These are phyloP conservation scores for Phytophthora agathidicida DNA, from an alignment of 352 stramenopile genomes.

Conservation along the genomic window DNA sequence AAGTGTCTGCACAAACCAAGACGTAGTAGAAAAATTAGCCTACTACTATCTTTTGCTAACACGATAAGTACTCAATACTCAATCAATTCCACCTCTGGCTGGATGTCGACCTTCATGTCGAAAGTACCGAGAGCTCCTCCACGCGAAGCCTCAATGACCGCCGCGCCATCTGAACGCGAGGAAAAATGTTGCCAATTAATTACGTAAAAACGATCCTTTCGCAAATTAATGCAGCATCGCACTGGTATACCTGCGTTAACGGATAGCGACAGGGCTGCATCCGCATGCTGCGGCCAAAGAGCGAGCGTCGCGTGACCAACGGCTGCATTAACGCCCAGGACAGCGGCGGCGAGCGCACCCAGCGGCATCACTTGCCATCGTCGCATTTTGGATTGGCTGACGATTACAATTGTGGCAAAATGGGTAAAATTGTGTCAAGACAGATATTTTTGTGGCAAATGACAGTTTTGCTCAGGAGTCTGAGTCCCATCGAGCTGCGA, in stretches of 20 bases:
- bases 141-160: constrained; percentile 23
- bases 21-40: too few relatives aligned
- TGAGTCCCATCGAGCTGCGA: constrained; percentile 6
- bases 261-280: constrained; percentile 28
- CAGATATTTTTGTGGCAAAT: neutral
- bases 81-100: constrained; percentile 17
- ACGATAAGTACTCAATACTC: neutral
- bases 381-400: too few relatives aligned
- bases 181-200: neutral
- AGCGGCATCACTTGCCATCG: constrained; percentile 11
- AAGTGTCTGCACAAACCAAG: constrained; percentile 18
- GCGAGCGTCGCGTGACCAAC: constrained; percentile 16
- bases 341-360: neutral
- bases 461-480: neutral
- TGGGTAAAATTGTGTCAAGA: neutral
- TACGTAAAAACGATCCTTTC: neutral
- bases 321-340: constrained; percentile 7
- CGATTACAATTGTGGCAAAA: neutral
- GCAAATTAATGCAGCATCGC: neutral
- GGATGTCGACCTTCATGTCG: constrained; percentile 10
- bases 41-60: too few relatives aligned
- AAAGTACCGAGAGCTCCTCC: constrained; percentile 38
- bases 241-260: constrained; percentile 17
- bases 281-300: constrained; percentile 38
- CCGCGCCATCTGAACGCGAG: constrained; percentile 24